These are phyloP conservation scores for Pezicula neosporulosa DNA, from an alignment of 2,329 filamentous ascomycete species.

Conservation along the genomic window DNA sequence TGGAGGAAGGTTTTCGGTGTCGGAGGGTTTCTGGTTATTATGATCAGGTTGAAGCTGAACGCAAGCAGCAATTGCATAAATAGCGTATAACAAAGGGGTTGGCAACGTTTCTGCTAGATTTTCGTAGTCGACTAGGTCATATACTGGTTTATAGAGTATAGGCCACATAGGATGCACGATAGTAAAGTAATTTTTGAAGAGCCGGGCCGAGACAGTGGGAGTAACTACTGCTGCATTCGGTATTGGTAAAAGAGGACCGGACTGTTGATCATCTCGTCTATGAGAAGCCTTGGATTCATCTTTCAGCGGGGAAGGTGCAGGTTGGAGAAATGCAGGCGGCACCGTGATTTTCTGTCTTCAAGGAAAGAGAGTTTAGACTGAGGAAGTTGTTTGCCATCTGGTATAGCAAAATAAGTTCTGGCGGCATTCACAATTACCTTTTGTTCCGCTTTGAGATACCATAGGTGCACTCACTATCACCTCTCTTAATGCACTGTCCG, in stretches of 20 bases:
- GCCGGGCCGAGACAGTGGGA: background rate
- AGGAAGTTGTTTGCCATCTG: too few species aligned
- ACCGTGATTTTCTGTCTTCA: too few species aligned
- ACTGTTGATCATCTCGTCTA: too few species aligned
- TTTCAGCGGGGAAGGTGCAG: too few species aligned
- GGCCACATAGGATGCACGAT: constrained; percentile 1
- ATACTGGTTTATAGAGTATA: background rate
- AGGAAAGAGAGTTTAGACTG: too few species aligned
- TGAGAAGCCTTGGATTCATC: too few species aligned
- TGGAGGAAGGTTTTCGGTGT: too few species aligned
- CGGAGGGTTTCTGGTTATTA: background rate
- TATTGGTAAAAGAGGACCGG: too few species aligned
- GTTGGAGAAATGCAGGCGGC: too few species aligned
- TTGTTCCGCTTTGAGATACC: background rate
- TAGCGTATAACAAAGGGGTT: background rate
- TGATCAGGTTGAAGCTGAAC: background rate
- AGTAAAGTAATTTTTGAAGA: background rate
- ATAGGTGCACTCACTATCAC: background rate
- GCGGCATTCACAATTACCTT: background rate
- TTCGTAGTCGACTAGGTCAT: background rate
- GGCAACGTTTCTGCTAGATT: background rate
- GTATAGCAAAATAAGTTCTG: background rate
- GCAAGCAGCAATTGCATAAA: background rate
- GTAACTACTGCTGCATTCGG: background rate
- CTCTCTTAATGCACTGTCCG: background rate